Conservation (phyloP, 1,284 basidiomycete genomes). For the Cutaneotrichosporon dermatis region DNA sequence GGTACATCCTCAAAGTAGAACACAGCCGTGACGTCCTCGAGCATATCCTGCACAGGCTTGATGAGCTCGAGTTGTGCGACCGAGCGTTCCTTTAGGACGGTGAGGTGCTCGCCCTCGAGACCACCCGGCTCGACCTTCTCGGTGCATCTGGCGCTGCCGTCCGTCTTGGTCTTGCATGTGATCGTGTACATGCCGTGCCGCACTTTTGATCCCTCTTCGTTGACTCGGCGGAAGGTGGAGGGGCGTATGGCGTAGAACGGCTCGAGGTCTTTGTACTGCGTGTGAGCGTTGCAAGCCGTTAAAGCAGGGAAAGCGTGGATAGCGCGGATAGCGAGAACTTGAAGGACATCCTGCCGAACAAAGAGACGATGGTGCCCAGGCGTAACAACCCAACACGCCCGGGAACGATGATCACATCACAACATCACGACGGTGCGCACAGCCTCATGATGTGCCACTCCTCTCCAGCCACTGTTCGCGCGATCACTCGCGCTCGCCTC, state of each 20-base stretch:
- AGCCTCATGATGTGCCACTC: too few relatives aligned
- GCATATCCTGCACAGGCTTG: conserved; percentile 26
- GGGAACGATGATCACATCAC: too few relatives aligned
- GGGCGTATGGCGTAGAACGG: conserved; percentile 43
- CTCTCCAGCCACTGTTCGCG: too few relatives aligned
- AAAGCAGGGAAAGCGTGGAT: background rate
- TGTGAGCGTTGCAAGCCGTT: background rate
- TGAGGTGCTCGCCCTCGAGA: conserved; percentile 29
- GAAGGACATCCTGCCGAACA: too few relatives aligned
- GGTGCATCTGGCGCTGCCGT: conserved; percentile 16
- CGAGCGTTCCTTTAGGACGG: conserved; percentile 30
- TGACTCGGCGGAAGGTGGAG: conserved; percentile 19
- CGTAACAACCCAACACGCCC: too few relatives aligned
- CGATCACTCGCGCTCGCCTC: too few relatives aligned
- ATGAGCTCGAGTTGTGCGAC: conserved; percentile 36
- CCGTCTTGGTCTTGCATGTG: conserved; percentile 22
- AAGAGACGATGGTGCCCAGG: too few relatives aligned
- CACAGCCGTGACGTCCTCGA: conserved; percentile 36
- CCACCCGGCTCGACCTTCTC: conserved; percentile 28
- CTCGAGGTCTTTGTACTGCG: conserved; percentile 41
- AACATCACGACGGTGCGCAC: too few relatives aligned
- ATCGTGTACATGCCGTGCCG: conserved; percentile 42
- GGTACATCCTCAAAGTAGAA: conserved; percentile 45
- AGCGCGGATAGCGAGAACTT: too few relatives aligned
- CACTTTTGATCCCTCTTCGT: conserved; percentile 19